These are phyloP conservation scores for Penicillium salamii DNA, from an alignment of 495 filamentous ascomycete genomes.

Conservation along the genomic window DNA sequence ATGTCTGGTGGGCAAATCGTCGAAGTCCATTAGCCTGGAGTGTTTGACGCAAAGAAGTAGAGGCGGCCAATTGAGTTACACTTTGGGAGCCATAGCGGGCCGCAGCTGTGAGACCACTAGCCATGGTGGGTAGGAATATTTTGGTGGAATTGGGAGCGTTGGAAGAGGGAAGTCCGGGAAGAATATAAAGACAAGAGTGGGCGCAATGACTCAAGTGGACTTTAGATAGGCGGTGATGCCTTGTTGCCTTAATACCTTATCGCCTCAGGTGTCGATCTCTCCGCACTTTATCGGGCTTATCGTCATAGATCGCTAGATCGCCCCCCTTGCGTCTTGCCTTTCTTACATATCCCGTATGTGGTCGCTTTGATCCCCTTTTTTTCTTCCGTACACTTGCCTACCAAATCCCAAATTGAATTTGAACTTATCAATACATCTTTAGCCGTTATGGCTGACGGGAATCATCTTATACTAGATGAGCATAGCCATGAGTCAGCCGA, in stretches of 20 bases:
- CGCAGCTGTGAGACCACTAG: constrained; percentile 50
- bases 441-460: constrained; percentile 37
- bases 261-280: constrained; percentile 5
- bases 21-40: constrained; percentile 34
- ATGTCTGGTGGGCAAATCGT: constrained; percentile 37
- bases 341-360: neutral
- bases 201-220: constrained; percentile 23
- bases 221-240: constrained; percentile 7
- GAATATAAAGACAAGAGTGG: constrained; percentile 6
- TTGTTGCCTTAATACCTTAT: constrained; percentile 7
- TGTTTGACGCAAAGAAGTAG: constrained; percentile 31
- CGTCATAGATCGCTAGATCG: constrained; percentile 23
- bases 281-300: constrained; percentile 23
- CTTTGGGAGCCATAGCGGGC: constrained; percentile 45
- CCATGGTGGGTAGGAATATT: constrained; percentile 24
- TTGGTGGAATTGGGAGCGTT: constrained; percentile 5
- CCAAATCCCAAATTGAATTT: neutral
- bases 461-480: constrained; percentile 28
- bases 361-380: neutral
- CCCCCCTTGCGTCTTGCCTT: neutral
- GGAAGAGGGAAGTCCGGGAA: constrained; percentile 3
- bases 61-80: constrained; percentile 33
- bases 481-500: neutral
- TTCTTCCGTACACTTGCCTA: neutral
- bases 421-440: constrained; percentile 6